Base-by-base conservation (phyloP, 345 rosid species). In the Psidium guajava region DNA sequence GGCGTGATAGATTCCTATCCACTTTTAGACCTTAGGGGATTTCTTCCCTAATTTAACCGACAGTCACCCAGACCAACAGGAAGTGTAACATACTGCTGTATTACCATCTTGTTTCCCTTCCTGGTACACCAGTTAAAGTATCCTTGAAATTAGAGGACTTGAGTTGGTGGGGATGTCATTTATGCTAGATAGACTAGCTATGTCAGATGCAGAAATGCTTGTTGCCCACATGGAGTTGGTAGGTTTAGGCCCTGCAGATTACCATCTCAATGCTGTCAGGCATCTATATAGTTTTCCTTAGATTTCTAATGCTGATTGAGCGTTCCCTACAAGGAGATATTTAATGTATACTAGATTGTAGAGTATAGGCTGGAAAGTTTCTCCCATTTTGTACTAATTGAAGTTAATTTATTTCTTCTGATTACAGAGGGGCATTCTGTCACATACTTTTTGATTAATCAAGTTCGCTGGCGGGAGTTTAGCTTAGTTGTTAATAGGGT, bases 401-500 rank as follows among this genome's bases (percentile, higher is more conserved):
- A 57, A 25, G 54, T 52, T 4, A 25, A 57, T 57, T 57, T 57
- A 57, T 57, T 57, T 57, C 28, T 57, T 57, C 15, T 1, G 15
- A 57, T 57, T 57, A 25, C 69, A 21, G 77, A 95, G 98, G 98
- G 87, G 93, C 90, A 90, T 58, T 88, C 52, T 88, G 93, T 81
- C 91, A 11, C 56, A 54, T 18, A 36, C 10, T 20, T 20, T 54
- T 54, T 54, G 25, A 54, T 6, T 20, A 54, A 54, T 54, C 54
- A 54, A 54, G 57, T 20, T 54, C 24, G 10, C 24, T 54, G 57
- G 24, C 21, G 18, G 57, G 57, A 54, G 8, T 20, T 54, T 54
- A 54, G 14, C 54, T 52, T 52, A 54, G 24, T 54, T 54, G 24
- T 54, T 8, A 54, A 54, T 20, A 54, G 54, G 57, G 21, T 54